phyloP scores from a whole-genome alignment of 2,329 filamentous ascomycete species.

The Lasiodiplodia gonubiensis region DNA sequence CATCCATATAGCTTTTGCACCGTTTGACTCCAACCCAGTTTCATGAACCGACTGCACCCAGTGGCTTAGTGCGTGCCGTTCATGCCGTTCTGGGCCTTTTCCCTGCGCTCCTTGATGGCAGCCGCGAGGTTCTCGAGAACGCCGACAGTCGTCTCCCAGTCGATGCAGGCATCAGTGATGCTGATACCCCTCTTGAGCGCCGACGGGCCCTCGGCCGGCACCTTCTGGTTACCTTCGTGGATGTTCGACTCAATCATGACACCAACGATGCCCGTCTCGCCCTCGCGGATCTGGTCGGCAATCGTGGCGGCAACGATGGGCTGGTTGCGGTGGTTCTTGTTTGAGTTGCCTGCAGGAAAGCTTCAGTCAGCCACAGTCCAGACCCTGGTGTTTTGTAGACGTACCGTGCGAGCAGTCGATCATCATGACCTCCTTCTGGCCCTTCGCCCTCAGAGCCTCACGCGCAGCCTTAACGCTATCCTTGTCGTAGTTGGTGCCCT shows the following conservation, averaged over 20 bases:
- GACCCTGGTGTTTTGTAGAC: conserved; percentile 34
- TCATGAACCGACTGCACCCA: conserved; percentile 2
- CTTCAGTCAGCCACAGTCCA: not conserved
- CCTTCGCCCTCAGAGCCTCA: conserved; percentile 80
- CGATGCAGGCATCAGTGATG: conserved; percentile 95
- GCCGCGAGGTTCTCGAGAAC: conserved; percentile 85
- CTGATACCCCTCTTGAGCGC: conserved; percentile 86
- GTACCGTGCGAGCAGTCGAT: conserved; percentile 95
- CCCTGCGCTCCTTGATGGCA: conserved; percentile 78
- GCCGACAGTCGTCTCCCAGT: conserved; percentile 83
- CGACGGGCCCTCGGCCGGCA: conserved; percentile 78
- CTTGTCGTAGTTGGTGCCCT: conserved; percentile 91
- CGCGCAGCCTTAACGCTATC: conserved; percentile 80
- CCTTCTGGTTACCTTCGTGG: conserved; percentile 79
- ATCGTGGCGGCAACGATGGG: conserved; percentile 86
- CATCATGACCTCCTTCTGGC: conserved; percentile 89
- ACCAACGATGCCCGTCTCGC: conserved; percentile 87
- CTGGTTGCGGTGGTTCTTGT: conserved; percentile 97
- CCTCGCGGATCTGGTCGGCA: conserved; percentile 82
- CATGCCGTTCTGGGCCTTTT: conserved; percentile 35
- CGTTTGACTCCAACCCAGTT: conserved; percentile 17
- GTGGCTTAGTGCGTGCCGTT: conserved; percentile 20
- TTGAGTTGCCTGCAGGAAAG: conserved; percentile 77
- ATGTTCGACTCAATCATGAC: conserved; percentile 99
- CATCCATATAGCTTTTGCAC: conserved; percentile 11